Evolutionary conservation across 768 basidiomycete genomes (phyloP), one percentile per base, ranked within the genome.

Genomic region (Xanthoconium stramineum): DNA sequence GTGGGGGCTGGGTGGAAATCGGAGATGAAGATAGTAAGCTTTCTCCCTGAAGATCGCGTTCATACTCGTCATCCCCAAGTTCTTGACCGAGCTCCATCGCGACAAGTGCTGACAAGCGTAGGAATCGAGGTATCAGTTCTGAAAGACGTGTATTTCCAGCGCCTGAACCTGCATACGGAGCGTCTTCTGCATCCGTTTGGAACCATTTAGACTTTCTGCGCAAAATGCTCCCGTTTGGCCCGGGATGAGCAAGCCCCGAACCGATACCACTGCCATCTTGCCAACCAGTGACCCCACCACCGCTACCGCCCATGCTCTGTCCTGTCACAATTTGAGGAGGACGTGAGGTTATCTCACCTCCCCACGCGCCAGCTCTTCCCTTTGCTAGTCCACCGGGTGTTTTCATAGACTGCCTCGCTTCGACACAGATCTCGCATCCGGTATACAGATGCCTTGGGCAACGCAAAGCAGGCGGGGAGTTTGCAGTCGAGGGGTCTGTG

Each of bases 31-130:
- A 57, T 33, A 46, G 59, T 15, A 61, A 63, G 65, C 68, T 59
- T 53, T 61, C 62, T 49, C 62, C 62, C 61, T 65, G 64, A 63
- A 65, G 55, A 45, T 72, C 72, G 36, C 66, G 60, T 48, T 71
- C 64, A 72, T 82, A 72, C 68, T 81, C 71, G 0, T 81, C 83
- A 38, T 85, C 80, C 56, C 79, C 75, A 19, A 83, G 81, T 70
- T 92, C 90, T 45, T 83, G 76, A 17, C 86, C 89, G 28, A 92
- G 76, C 69, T 92, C 91, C 57, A 80, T 82, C 45, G 89, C 88
- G 8, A 91, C 85, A 47, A 91, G 75, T 32, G 91, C 91, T 15
- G 87, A 89, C 30, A 94, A 75, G 50, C 85, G 79, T 56, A 94
- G 72, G 64, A 93, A 94, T 32, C 87, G 76, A 32, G 83, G 80